phyloP scores from a whole-genome alignment of 257 asterid species.

The Przewalskia tangutica region DNA sequence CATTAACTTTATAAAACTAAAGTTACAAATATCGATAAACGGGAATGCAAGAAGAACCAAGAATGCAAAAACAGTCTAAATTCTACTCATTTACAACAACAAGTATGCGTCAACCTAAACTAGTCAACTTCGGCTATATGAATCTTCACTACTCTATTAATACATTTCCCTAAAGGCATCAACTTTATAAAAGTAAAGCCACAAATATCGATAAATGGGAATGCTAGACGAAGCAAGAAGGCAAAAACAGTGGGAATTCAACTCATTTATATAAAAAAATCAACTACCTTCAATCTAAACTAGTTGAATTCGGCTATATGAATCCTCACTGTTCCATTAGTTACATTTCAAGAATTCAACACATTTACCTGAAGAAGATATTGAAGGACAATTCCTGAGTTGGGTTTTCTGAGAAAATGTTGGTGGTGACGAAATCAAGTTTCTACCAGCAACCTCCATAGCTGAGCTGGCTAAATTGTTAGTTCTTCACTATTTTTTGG shows the following conservation, averaged over 20 bases:
- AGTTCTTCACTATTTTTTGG: background rate
- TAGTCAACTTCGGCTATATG: background rate
- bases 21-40: too few relatives aligned
- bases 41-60: background rate
- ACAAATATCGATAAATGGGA: background rate
- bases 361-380: conserved; percentile 40
- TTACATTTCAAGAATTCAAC: background rate
- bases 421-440: conserved; percentile 56
- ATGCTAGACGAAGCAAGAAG: background rate
- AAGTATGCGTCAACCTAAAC: background rate
- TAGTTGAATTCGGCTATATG: background rate
- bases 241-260: too few relatives aligned
- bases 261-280: too few relatives aligned
- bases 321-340: background rate
- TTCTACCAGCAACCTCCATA: conserved; percentile 71
- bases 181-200: background rate
- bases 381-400: conserved; percentile 31
- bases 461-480: background rate
- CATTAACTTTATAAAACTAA: background rate
- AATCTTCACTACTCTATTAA: background rate
- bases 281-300: too few relatives aligned
- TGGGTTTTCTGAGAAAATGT: conserved; percentile 43
- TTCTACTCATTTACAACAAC: background rate
- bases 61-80: background rate
- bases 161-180: background rate